These are phyloP conservation scores for Pythium rhizo-oryzae DNA, from an alignment of 352 stramenopile genomes.

Conservation along the genomic window DNA sequence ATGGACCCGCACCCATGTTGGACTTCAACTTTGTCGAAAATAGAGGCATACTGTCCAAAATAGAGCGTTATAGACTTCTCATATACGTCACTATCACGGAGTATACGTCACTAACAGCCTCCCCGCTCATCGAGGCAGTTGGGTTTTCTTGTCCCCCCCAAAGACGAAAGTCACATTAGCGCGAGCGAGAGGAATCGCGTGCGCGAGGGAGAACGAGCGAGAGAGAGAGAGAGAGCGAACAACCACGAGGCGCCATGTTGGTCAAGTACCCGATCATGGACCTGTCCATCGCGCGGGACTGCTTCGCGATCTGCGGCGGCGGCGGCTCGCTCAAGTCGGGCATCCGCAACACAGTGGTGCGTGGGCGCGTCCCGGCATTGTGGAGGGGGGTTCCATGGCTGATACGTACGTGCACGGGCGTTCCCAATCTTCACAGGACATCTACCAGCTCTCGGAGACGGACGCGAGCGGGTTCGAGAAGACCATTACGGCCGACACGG, in stretches of 20 bases:
- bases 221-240: conserved; percentile 1
- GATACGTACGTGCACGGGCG: too few relatives aligned
- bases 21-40: conserved; percentile 18
- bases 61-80: not conserved
- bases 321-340: conserved; percentile 82
- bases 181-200: too few relatives aligned
- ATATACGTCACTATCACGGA: conserved; percentile 11
- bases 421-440: conserved; percentile 41
- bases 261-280: conserved; percentile 89
- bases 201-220: too few relatives aligned
- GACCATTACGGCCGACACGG: conserved; percentile 72
- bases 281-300: conserved; percentile 67
- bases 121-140: conserved; percentile 2
- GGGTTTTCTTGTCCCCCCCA: conserved; percentile 8
- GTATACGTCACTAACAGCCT: too few relatives aligned
- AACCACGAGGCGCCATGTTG: conserved; percentile 43
- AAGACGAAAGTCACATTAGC: not conserved
- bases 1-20: not conserved
- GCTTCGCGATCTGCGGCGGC: conserved; percentile 82
- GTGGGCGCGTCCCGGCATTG: conserved; percentile 22
- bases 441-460: conserved; percentile 68
- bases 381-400: too few relatives aligned
- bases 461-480: conserved; percentile 70
- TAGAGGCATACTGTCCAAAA: conserved; percentile 7
- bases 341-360: conserved; percentile 88